Conservation (phyloP, 1,284 basidiomycete species). For the Caloboletus inedulis region DNA sequence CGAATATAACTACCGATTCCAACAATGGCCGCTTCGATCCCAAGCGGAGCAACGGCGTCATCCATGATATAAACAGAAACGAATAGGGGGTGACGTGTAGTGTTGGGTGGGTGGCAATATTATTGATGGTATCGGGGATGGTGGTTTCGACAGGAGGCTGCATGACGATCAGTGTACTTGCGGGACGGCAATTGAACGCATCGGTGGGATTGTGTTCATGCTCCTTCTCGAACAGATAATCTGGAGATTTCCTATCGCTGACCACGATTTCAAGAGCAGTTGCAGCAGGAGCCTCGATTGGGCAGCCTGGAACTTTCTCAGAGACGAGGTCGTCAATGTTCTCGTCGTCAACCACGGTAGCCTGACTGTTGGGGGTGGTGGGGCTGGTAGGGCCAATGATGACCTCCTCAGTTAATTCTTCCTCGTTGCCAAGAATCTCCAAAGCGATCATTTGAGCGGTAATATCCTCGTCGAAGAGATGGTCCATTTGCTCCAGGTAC, state of each 20-base stretch:
- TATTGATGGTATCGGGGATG: conserved; percentile 16
- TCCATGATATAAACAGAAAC: conserved; percentile 26
- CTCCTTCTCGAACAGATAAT: conserved; percentile 7
- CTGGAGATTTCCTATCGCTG: not conserved
- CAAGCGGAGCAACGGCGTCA: conserved; percentile 26
- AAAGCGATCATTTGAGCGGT: conserved; percentile 21
- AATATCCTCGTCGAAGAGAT: conserved; percentile 25
- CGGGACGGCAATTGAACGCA: conserved; percentile 6
- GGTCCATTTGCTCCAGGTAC: conserved; percentile 20
- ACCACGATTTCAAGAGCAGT: not conserved
- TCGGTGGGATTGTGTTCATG: not conserved
- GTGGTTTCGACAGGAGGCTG: conserved; percentile 21
- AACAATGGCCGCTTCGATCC: conserved; percentile 29
- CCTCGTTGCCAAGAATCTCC: conserved; percentile 24
- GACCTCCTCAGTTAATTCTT: conserved; percentile 12
- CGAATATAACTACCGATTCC: conserved; percentile 33
- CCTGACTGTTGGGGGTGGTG: conserved; percentile 16
- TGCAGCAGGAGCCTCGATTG: conserved; percentile 1
- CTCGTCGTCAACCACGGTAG: conserved; percentile 25
- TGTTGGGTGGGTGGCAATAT: conserved; percentile 22
- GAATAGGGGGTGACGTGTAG: conserved; percentile 10
- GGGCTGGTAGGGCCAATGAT: not conserved
- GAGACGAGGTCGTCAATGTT: conserved; percentile 5
- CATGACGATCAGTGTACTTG: conserved; percentile 25
- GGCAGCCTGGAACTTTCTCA: conserved; percentile 4